A percentile compares a stretch with the other conserved stretches of the same genome.
Evolutionary conservation across 2,329 filamentous ascomycete species (phyloP).

Genomic region (Penicillium sp.): DNA sequence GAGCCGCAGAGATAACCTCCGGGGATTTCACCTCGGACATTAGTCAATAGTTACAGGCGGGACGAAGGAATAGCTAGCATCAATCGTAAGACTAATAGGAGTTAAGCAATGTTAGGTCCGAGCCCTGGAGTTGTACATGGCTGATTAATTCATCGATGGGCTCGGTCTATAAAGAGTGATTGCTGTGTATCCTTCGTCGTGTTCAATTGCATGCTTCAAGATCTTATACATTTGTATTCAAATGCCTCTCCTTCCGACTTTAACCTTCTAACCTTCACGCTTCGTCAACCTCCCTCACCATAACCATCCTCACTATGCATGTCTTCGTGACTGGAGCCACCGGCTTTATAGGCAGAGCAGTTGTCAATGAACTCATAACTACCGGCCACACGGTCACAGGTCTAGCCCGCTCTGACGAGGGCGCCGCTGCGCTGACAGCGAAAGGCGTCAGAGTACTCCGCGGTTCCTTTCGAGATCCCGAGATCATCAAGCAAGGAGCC

Average conservation of each 20-base stretch:
- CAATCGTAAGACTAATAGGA: not conserved
- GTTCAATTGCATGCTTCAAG: not conserved
- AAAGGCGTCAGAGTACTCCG: conserved; percentile 29
- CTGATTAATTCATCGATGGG: not conserved
- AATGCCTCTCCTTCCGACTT: no score
- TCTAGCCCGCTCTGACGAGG: conserved; percentile 32
- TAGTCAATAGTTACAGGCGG: not conserved
- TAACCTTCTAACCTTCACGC: not conserved
- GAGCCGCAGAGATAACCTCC: not conserved
- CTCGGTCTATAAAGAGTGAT: not conserved
- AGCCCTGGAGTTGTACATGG: not conserved
- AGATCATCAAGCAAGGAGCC: conserved; percentile 28
- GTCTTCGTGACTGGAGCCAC: conserved; percentile 35
- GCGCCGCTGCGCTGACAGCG: conserved; percentile 22
- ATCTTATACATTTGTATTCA: not conserved
- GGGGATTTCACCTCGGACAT: not conserved
- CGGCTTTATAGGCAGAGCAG: conserved; percentile 37
- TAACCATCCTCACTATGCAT: conserved; percentile 8
- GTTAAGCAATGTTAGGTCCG: not conserved
- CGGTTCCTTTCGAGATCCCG: conserved; percentile 32
- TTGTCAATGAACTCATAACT: conserved; percentile 33
- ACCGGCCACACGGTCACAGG: conserved; percentile 37
- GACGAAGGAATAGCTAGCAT: no score
- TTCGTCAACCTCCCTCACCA: not conserved
- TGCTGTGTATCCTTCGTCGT: not conserved